A percentile compares a stretch with the other conserved stretches of the same genome.
Conservation (phyloP, 306 rosid genomes). For the Notholithocarpus densiflorus region DNA sequence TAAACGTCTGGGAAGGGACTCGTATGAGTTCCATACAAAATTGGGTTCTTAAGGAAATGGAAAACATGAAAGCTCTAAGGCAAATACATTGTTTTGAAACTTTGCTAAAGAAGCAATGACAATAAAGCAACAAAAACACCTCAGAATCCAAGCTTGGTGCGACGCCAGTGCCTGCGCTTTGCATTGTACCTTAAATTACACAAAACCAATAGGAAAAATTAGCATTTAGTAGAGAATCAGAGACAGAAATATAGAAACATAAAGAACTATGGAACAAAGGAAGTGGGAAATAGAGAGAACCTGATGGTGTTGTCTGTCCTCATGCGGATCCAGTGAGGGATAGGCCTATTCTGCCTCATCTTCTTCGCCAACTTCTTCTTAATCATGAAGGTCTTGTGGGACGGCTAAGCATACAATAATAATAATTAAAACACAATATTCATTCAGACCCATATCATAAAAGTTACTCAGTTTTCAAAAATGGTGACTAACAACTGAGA, state of each 20-base stretch:
- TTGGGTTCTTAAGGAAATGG: too few relatives aligned
- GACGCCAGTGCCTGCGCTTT: constrained; percentile 66
- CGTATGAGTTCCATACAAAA: too few relatives aligned
- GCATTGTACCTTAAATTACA: constrained; percentile 45
- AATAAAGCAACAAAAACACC: constrained; percentile 4
- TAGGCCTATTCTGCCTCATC: constrained; percentile 96
- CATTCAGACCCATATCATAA: not conserved
- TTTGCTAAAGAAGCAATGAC: not conserved
- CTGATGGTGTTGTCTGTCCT: constrained; percentile 89
- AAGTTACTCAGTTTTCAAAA: not conserved
- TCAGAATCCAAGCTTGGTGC: constrained; percentile 57
- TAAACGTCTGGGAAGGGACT: too few relatives aligned
- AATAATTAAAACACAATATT: too few relatives aligned
- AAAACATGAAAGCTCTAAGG: too few relatives aligned
- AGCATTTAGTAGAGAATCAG: not conserved
- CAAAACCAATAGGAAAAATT: not conserved
- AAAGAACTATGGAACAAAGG: not conserved
- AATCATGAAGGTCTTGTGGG: constrained; percentile 82
- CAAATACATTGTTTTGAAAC: too few relatives aligned
- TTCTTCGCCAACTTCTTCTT: constrained; percentile 93
- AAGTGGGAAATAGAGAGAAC: constrained; percentile 14
- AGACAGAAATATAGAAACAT: too few relatives aligned
- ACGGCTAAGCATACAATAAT: constrained; percentile 45
- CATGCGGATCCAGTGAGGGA: constrained; percentile 87
- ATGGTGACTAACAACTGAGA: not conserved